phyloP scores from a whole-genome alignment of 225 moss, liverwort and hornwort genomes.

The Marchantia polymorpha region DNA sequence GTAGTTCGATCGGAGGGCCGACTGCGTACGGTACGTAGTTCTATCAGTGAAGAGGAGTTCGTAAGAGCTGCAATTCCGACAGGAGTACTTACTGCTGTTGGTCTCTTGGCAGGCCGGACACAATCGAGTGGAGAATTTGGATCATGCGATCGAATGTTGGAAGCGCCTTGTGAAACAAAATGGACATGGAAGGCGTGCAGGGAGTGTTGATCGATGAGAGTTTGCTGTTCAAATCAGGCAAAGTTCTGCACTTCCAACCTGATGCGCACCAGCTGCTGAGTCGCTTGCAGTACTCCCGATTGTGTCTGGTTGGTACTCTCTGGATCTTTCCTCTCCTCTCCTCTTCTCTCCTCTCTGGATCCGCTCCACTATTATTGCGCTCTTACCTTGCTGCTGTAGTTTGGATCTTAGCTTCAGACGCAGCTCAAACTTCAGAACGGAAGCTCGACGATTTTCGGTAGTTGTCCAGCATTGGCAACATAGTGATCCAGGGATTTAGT shows the following conservation, averaged over 20 bases:
- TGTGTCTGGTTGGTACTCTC: constrained; percentile 24
- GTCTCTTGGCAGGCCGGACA: too few relatives aligned
- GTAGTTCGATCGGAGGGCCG: too few relatives aligned
- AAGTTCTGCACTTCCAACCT: constrained; percentile 17
- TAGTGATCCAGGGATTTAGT: not conserved
- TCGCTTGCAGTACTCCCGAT: constrained; percentile 41
- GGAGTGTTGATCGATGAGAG: constrained; percentile 29
- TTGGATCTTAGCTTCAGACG: too few relatives aligned
- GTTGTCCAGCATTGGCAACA: not conserved
- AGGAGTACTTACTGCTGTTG: too few relatives aligned
- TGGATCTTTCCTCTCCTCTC: not conserved
- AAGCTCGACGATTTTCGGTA: not conserved
- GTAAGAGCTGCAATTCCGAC: too few relatives aligned
- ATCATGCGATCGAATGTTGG: too few relatives aligned
- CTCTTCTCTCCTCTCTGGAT: not conserved
- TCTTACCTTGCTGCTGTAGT: not conserved
- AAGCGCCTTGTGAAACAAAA: not conserved
- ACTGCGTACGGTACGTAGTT: too few relatives aligned
- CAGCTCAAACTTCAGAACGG: not conserved
- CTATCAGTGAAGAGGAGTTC: too few relatives aligned
- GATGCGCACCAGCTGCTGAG: constrained; percentile 28
- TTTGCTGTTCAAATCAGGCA: constrained; percentile 21
- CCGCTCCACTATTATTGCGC: not conserved
- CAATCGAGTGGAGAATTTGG: too few relatives aligned
- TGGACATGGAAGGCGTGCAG: constrained; percentile 15